Evolutionary conservation across 345 rosid species (phyloP).

Genomic region (Schrenkiella parvula): DNA sequence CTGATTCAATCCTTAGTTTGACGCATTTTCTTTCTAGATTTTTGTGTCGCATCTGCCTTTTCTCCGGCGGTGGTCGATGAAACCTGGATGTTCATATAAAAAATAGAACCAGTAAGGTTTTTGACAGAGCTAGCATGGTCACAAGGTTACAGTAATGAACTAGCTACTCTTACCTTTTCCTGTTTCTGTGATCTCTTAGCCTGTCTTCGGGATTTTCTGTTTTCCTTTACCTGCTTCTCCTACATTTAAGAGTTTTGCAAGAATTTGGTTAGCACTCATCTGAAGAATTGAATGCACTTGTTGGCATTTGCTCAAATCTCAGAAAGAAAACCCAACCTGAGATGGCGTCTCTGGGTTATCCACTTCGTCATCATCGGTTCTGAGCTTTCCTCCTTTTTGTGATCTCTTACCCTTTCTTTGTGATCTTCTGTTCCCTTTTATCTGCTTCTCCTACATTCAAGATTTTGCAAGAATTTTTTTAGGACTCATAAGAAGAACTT

Average conservation of each 20-base stretch:
- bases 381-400: conserved; percentile 9
- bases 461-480: background rate
- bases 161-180: conserved; percentile 21
- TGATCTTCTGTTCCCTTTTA: conserved; percentile 20
- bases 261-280: conserved; percentile 1
- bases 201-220: conserved; percentile 23
- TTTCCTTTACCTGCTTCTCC: conserved; percentile 24
- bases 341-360: background rate
- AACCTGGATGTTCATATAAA: conserved; percentile 5
- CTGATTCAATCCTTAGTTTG: conserved; percentile 21
- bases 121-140: background rate
- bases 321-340: conserved; percentile 18
- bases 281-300: background rate
- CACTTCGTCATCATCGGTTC: background rate
- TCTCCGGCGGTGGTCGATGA: background rate
- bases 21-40: conserved; percentile 26
- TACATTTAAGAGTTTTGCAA: background rate
- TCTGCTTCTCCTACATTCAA: conserved; percentile 11
- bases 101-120: conserved; percentile 8
- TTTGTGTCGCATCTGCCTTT: background rate
- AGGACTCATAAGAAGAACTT: conserved; percentile 2
- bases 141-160: background rate
- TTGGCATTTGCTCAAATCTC: background rate
- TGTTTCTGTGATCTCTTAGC: conserved; percentile 6
- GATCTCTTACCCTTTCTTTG: conserved; percentile 19